Conservation (phyloP, 768 basidiomycete genomes). For the Auriscalpium microsporum region DNA sequence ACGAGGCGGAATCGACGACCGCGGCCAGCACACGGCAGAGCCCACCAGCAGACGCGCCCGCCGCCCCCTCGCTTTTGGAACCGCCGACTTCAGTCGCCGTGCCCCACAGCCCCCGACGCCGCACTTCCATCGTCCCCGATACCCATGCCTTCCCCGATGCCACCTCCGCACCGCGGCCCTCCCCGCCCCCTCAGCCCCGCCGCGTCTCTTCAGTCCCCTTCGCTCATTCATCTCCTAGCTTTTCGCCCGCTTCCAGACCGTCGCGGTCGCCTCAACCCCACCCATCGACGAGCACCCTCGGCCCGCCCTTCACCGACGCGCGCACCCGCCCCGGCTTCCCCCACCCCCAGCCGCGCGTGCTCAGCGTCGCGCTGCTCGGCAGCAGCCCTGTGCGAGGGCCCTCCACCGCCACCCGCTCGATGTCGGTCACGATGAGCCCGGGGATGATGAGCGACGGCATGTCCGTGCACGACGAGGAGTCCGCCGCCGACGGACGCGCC, state of each 20-base stretch:
- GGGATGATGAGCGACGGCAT: slow-evolving; percentile 8
- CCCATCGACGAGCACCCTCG: background rate
- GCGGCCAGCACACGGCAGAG: background rate
- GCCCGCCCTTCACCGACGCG: slow-evolving; percentile 1
- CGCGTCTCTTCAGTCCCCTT: background rate
- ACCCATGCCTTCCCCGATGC: too few species aligned
- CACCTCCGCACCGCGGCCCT: background rate
- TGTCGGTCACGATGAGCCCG: slow-evolving; percentile 4
- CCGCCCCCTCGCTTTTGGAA: too few species aligned
- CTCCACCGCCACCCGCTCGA: background rate
- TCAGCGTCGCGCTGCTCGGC: background rate
- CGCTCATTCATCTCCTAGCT: background rate
- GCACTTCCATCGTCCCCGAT: too few species aligned
- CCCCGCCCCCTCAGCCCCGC: background rate
- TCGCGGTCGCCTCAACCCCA: background rate
- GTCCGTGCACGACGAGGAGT: slow-evolving; percentile 7
- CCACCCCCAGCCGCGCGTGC: background rate
- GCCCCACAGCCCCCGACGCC: too few species aligned
- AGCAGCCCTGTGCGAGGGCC: slow-evolving; percentile 3
- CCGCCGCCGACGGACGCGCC: slow-evolving; percentile 7
- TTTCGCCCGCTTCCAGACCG: background rate
- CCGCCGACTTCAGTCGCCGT: background rate
- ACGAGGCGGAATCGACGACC: background rate
- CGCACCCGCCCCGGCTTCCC: background rate
- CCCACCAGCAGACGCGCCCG: too few species aligned